phyloP scores from a whole-genome alignment of 495 filamentous ascomycete species.

The Penicillium malachiteum region DNA sequence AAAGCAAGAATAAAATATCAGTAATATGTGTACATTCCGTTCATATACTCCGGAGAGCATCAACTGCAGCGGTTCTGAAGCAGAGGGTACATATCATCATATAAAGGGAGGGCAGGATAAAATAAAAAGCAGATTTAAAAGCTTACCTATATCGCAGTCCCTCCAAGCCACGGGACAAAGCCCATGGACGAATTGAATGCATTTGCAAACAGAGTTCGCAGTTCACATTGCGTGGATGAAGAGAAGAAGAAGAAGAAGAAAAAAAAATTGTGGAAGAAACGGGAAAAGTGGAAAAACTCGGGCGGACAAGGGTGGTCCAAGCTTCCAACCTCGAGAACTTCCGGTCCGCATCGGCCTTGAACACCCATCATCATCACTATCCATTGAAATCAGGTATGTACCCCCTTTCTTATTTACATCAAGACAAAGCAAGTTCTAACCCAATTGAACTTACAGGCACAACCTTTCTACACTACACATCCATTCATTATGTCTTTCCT shows the following conservation, averaged over 20 bases:
- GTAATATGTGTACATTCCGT: conserved; percentile 31
- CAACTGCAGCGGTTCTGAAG: conserved; percentile 96
- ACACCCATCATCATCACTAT: conserved; percentile 3
- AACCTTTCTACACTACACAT: conserved; percentile 1
- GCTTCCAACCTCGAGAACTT: conserved; percentile 28
- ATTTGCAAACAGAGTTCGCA: conserved; percentile 20
- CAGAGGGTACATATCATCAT: conserved; percentile 52
- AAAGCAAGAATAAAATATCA: conserved; percentile 16
- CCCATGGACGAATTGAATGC: conserved; percentile 40
- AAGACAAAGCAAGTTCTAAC: too few species aligned
- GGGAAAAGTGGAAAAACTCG: conserved; percentile 22
- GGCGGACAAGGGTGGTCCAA: conserved; percentile 29
- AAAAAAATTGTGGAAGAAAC: conserved; percentile 17
- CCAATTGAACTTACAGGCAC: not conserved
- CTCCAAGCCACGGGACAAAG: conserved; percentile 25
- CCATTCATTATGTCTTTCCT: conserved; percentile 85
- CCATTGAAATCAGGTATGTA: conserved; percentile 4
- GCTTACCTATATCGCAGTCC: conserved; percentile 39
- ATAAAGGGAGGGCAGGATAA: conserved; percentile 9
- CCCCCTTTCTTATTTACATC: not conserved
- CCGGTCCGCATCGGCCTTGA: conserved; percentile 12
- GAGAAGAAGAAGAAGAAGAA: conserved; percentile 15
- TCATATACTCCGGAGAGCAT: conserved; percentile 54
- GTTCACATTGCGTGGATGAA: conserved; percentile 25
- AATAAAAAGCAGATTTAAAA: conserved; percentile 10